phyloP scores from a whole-genome alignment of 805 yeast genomes.

The Ogataea salicorniae region DNA sequence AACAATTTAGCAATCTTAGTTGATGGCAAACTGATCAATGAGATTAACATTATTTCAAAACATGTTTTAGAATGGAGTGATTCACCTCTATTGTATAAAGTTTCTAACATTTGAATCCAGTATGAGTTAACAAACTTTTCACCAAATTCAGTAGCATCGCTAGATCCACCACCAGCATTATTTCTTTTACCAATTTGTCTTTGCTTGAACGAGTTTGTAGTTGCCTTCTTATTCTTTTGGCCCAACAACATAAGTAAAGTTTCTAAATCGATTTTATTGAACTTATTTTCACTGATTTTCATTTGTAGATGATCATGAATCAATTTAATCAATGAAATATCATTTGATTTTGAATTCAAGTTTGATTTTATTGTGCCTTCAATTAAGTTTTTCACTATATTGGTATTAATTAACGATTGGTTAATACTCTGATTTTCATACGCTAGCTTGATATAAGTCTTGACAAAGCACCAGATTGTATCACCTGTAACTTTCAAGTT shows the following conservation, averaged over 20 bases:
- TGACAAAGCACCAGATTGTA: conserved; percentile 59
- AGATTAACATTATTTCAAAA: conserved; percentile 46
- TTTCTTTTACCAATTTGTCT: conserved; percentile 8
- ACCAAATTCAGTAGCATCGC: conserved; percentile 34
- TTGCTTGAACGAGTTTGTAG: conserved; percentile 18
- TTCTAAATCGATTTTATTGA: conserved; percentile 41
- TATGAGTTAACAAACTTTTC: conserved; percentile 47
- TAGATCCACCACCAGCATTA: not conserved
- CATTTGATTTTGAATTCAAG: conserved; percentile 45
- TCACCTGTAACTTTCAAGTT: conserved; percentile 55
- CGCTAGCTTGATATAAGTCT: conserved; percentile 42
- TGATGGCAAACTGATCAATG: conserved; percentile 45
- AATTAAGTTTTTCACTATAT: conserved; percentile 45
- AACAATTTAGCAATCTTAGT: conserved; percentile 38
- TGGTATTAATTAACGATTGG: conserved; percentile 27
- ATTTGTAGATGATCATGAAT: conserved; percentile 51
- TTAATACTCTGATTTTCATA: conserved; percentile 23
- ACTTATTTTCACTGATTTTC: conserved; percentile 42
- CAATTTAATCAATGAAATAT: conserved; percentile 37
- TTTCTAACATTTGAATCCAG: conserved; percentile 61
- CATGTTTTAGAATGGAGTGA: conserved; percentile 44
- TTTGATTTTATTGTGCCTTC: conserved; percentile 49
- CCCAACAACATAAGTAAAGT: conserved; percentile 45
- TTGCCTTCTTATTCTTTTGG: conserved; percentile 21
- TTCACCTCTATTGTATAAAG: conserved; percentile 50